A percentile compares a stretch with the other conserved stretches of the same genome.
Evolutionary conservation across 129 eudicot species (phyloP).

Genomic region (Logfia minima): DNA sequence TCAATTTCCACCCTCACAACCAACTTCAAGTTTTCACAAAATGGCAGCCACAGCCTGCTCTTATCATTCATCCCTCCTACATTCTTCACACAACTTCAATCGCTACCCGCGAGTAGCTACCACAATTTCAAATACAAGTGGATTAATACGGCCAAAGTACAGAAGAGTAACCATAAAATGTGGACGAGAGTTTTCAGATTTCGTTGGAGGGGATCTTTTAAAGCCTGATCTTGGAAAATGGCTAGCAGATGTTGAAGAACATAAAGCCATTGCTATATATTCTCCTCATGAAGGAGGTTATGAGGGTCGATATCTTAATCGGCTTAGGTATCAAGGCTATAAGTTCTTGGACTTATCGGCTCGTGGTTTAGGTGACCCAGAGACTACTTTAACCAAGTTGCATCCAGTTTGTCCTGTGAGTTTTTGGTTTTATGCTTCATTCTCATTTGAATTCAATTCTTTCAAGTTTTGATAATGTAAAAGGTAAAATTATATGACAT

Average conservation of each 20-base stretch:
- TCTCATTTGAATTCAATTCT: not conserved
- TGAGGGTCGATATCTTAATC: slow-evolving; percentile 81
- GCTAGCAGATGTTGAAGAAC: slow-evolving; percentile 90
- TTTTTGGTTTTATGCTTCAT: not conserved
- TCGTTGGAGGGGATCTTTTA: slow-evolving; percentile 90
- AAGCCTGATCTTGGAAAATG: slow-evolving; percentile 80
- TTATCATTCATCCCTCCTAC: slow-evolving; percentile 40
- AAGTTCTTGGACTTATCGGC: slow-evolving; percentile 76
- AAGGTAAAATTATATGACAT: not conserved
- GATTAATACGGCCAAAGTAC: slow-evolving; percentile 13
- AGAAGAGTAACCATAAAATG: slow-evolving; percentile 43
- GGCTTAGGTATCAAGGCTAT: slow-evolving; percentile 77
- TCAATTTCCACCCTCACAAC: slow-evolving; percentile 22
- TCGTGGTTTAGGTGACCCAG: slow-evolving; percentile 94
- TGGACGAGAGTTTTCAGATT: slow-evolving; percentile 50
- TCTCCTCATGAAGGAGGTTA: slow-evolving; percentile 96
- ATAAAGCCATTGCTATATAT: slow-evolving; percentile 84
- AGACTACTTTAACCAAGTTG: slow-evolving; percentile 81
- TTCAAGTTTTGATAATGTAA: slow-evolving; percentile 2
- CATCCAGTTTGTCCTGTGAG: slow-evolving; percentile 98
- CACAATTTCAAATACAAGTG: slow-evolving; percentile 5
- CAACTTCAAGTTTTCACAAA: slow-evolving; percentile 13
- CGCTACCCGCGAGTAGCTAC: slow-evolving; percentile 16
- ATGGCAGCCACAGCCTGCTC: slow-evolving; percentile 55
- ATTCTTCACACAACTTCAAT: slow-evolving; percentile 28